These are phyloP conservation scores for Podospora conica DNA, from an alignment of 495 filamentous ascomycete genomes.

Conservation along the genomic window DNA sequence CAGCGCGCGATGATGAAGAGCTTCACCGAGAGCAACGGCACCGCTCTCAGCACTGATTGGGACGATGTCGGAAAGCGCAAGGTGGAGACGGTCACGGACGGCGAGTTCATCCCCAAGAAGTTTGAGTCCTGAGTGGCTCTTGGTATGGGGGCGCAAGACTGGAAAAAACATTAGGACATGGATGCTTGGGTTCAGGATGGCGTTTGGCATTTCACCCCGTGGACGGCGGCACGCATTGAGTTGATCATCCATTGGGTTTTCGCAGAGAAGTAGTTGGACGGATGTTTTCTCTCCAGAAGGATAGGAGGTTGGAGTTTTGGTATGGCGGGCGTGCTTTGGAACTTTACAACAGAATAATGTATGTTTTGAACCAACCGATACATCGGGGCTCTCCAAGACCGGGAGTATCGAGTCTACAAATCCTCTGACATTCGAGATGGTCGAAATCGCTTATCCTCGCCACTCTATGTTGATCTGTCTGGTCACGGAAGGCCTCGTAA, in stretches of 20 bases:
- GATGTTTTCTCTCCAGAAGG: not conserved
- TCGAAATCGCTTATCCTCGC: not conserved
- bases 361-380: not conserved
- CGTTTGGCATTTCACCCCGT: not conserved
- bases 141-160: not conserved
- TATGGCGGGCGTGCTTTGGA: not conserved
- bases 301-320: not conserved
- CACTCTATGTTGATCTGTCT: not conserved
- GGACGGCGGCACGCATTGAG: not conserved
- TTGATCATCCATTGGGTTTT: not conserved
- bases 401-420: not conserved
- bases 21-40: constrained; percentile 88
- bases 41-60: constrained; percentile 91
- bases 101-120: constrained; percentile 69
- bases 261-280: not conserved
- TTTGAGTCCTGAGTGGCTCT: constrained; percentile 33
- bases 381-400: not conserved
- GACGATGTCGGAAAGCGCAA: constrained; percentile 66
- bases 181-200: not conserved
- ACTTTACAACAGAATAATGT: not conserved
- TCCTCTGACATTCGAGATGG: not conserved
- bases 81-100: constrained; percentile 68
- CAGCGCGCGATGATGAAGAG: constrained; percentile 96
- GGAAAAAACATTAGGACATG: not conserved
- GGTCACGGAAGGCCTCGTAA: not conserved